Evolutionary conservation across 176 grass and related monocot species (phyloP).

Genomic region (Rhynchospora breviuscula): DNA sequence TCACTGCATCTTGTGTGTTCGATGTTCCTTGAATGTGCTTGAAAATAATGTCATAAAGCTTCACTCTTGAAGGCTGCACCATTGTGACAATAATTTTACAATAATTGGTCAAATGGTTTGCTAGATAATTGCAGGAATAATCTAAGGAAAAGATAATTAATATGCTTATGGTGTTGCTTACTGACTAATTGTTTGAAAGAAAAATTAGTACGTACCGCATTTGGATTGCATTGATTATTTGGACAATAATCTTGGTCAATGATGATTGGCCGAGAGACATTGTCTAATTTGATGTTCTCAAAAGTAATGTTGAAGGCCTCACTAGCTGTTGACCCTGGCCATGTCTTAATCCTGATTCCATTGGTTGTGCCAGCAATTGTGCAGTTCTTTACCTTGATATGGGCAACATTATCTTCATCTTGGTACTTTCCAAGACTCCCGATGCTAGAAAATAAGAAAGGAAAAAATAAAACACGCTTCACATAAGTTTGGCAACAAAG

Average conservation of each 20-base stretch:
- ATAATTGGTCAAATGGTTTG: not conserved
- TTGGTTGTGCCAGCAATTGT: constrained; percentile 28
- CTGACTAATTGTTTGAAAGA: not conserved
- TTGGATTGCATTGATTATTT: constrained; percentile 14
- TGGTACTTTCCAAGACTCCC: constrained; percentile 40
- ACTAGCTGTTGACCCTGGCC: constrained; percentile 33
- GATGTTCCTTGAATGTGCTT: constrained; percentile 30
- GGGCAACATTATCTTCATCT: constrained; percentile 31
- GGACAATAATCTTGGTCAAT: constrained; percentile 45
- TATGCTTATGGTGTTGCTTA: not conserved
- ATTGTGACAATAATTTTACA: not conserved
- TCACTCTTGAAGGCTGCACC: constrained; percentile 38
- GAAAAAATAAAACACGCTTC: not conserved
- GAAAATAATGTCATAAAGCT: constrained; percentile 26
- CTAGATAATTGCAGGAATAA: not conserved
- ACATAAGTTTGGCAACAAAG: not conserved
- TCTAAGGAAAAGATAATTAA: not conserved
- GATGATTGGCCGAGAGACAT: constrained; percentile 34
- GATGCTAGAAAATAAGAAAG: constrained; percentile 9
- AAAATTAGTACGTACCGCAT: constrained; percentile 5
- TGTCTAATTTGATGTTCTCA: constrained; percentile 31
- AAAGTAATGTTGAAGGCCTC: constrained; percentile 31
- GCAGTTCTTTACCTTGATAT: constrained; percentile 40
- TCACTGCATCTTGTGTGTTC: constrained; percentile 17
- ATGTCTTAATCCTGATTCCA: constrained; percentile 43